Evolutionary conservation across 2,329 filamentous ascomycete genomes (phyloP).

Genomic region (Phoma sp.): DNA sequence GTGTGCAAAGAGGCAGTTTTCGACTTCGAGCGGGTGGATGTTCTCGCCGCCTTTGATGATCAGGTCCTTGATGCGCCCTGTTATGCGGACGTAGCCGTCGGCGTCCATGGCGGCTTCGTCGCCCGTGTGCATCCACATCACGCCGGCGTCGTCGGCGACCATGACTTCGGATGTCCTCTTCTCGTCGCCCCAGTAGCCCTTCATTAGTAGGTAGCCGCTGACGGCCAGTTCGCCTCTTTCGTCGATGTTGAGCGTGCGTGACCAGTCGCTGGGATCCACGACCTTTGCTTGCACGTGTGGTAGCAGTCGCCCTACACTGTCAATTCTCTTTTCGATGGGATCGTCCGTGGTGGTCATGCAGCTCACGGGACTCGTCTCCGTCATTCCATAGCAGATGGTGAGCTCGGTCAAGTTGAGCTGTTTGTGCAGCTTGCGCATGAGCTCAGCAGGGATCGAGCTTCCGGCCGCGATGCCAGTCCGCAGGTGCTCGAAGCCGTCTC

Average conservation of each 20-base stretch:
- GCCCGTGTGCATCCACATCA: conserved; percentile 87
- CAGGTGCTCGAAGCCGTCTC: conserved; percentile 66
- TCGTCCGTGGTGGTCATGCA: conserved; percentile 84
- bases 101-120: conserved; percentile 88
- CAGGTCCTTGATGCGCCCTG: conserved; percentile 89
- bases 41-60: conserved; percentile 97
- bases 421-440: conserved; percentile 79
- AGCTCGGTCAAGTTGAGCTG: conserved; percentile 79
- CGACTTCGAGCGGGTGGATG: conserved; percentile 91
- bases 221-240: conserved; percentile 81
- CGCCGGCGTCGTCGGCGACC: conserved; percentile 61
- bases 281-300: conserved; percentile 83
- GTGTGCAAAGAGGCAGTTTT: conserved; percentile 83
- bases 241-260: conserved; percentile 65
- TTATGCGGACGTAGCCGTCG: conserved; percentile 86
- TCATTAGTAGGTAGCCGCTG: conserved; percentile 86
- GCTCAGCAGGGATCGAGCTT: conserved; percentile 78
- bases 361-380: conserved; percentile 77
- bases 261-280: conserved; percentile 70
- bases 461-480: conserved; percentile 93
- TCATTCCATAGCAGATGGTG: conserved; percentile 97
- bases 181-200: conserved; percentile 84
- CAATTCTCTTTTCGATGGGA: conserved; percentile 73
- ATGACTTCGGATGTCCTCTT: conserved; percentile 72
- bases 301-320: conserved; percentile 79